Conservation (phyloP, 2,329 filamentous ascomycete species). For the Monilinia laxa region DNA sequence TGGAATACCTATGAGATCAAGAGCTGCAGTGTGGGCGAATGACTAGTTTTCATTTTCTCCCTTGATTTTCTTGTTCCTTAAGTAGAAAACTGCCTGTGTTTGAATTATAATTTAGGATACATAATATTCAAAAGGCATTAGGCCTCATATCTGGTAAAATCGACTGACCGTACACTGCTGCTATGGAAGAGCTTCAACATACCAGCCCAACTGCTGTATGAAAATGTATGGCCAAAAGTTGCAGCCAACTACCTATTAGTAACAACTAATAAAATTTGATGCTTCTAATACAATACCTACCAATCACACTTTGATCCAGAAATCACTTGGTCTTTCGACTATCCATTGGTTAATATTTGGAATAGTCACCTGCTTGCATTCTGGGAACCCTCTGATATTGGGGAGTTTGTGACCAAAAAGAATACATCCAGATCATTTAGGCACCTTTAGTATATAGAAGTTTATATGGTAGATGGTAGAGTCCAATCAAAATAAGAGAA, state of each 20-base stretch:
- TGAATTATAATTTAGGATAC: not conserved
- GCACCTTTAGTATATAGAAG: not conserved
- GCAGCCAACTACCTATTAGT: not conserved
- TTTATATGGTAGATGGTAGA: not conserved
- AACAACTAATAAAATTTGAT: not conserved
- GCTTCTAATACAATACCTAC: not conserved
- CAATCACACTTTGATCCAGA: too few species aligned
- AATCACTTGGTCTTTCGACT: too few species aligned
- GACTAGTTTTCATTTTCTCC: not conserved
- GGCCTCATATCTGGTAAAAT: not conserved
- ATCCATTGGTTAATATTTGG: too few species aligned
- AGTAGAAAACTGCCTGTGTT: too few species aligned
- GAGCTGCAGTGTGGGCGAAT: slow-evolving; percentile 1
- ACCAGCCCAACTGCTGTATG: not conserved
- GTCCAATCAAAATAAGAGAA: not conserved
- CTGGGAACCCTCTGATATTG: not conserved
- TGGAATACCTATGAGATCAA: not conserved
- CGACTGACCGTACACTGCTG: not conserved
- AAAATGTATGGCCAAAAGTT: not conserved
- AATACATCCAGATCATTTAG: not conserved
- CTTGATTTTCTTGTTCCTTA: too few species aligned
- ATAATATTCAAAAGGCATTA: not conserved
- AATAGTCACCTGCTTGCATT: too few species aligned
- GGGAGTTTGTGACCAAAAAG: not conserved
- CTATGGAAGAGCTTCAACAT: not conserved